A percentile compares a stretch with the other conserved stretches of the same genome.
Evolutionary conservation across 2,329 filamentous ascomycete genomes (phyloP).

Genomic region (Exophiala sideris): DNA sequence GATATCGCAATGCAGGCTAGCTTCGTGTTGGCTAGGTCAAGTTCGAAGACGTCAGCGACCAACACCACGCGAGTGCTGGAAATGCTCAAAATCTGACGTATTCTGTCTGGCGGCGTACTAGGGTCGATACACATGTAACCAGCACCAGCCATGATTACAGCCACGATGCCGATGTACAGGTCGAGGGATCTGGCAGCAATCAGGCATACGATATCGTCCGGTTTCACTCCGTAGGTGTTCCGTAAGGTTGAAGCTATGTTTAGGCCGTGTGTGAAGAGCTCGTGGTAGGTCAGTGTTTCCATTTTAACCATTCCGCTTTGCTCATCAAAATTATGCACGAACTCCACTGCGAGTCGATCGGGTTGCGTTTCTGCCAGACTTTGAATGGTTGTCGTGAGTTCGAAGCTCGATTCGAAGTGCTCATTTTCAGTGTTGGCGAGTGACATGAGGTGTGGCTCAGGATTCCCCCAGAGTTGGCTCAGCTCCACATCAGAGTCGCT

Average conservation of each 20-base stretch:
- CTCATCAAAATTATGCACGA: conserved; percentile 52
- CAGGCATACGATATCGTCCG: conserved; percentile 65
- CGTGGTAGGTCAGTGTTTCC: conserved; percentile 57
- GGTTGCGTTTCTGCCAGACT: conserved; percentile 48
- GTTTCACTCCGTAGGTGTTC: conserved; percentile 40
- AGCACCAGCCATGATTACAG: conserved; percentile 68
- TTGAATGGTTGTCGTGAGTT: conserved; percentile 57
- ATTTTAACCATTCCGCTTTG: conserved; percentile 31
- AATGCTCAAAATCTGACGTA: conserved; percentile 61
- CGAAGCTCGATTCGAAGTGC: conserved; percentile 36
- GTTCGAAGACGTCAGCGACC: neutral
- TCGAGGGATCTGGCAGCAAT: conserved; percentile 72
- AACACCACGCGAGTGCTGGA: conserved; percentile 37
- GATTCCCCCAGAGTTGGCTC: conserved; percentile 22
- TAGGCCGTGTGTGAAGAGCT: conserved; percentile 65
- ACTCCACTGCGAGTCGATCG: conserved; percentile 60
- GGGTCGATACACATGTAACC: conserved; percentile 78
- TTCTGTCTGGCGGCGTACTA: conserved; percentile 62
- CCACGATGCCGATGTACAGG: conserved; percentile 72
- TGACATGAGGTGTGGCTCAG: conserved; percentile 41
- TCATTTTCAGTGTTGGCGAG: conserved; percentile 45
- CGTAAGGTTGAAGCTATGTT: conserved; percentile 58
- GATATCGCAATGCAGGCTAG: neutral
- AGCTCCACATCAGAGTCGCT: conserved; percentile 33
- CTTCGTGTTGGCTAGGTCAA: neutral